Percentiles rank a stretch among this genome's conserved stretches.
phyloP scores from a whole-genome alignment of 495 filamentous ascomycete genomes.

The Chaetomium tenue region DNA sequence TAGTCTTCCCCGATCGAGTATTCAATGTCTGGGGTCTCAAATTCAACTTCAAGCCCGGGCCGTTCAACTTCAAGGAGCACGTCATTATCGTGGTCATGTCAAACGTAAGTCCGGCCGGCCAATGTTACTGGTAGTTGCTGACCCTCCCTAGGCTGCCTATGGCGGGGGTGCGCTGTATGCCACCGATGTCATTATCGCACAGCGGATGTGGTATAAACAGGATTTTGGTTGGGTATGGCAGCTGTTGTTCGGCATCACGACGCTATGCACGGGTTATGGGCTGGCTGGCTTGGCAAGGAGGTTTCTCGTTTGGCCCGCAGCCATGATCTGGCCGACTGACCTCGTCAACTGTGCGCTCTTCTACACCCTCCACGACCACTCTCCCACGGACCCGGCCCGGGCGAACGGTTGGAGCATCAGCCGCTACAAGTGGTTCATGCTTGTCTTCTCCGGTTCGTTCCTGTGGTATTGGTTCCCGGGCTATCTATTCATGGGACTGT shows the following conservation, averaged over 20 bases:
- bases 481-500: constrained; percentile 57
- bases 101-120: constrained; percentile 42
- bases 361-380: constrained; percentile 65
- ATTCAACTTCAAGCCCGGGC: constrained; percentile 65
- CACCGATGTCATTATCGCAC: constrained; percentile 49
- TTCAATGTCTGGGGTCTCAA: constrained; percentile 59
- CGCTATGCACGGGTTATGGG: constrained; percentile 70
- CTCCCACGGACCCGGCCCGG: constrained; percentile 53
- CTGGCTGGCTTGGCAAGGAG: constrained; percentile 65
- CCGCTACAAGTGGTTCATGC: constrained; percentile 64
- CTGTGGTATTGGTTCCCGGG: constrained; percentile 61
- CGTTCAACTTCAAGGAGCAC: constrained; percentile 80
- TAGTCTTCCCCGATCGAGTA: constrained; percentile 55
- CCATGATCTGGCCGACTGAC: constrained; percentile 71
- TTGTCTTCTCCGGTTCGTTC: constrained; percentile 52
- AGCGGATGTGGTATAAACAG: constrained; percentile 41
- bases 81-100: constrained; percentile 75
- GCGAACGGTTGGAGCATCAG: constrained; percentile 65
- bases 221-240: constrained; percentile 61
- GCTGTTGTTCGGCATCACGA: constrained; percentile 65
- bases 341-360: constrained; percentile 67
- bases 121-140: neutral
- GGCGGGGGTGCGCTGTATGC: constrained; percentile 51
- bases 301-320: constrained; percentile 64
- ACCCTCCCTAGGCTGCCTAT: constrained; percentile 39